A percentile compares a stretch with the other conserved stretches of the same genome.
These are phyloP conservation scores for Metschnikowia dekortorum DNA, from an alignment of 805 yeast genomes.

Conservation along the genomic window DNA sequence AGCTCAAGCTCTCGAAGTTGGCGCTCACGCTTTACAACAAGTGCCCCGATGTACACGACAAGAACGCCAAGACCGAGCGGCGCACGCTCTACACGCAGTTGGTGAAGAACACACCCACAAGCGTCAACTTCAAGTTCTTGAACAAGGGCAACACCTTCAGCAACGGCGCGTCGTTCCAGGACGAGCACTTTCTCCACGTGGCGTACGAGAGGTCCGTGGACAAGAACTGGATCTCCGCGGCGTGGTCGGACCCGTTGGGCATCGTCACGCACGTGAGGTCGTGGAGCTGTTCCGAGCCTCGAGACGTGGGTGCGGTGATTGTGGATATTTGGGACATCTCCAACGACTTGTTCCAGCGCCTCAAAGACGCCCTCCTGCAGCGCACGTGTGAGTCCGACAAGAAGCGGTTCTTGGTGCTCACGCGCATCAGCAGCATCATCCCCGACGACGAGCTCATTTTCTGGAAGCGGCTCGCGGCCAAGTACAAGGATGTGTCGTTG, in stretches of 20 bases:
- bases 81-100: slow-evolving; percentile 26
- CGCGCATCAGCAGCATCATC: slow-evolving; percentile 66
- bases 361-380: slow-evolving; percentile 31
- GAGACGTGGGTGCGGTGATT: slow-evolving; percentile 45
- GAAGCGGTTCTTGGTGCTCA: slow-evolving; percentile 59
- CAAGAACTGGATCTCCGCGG: slow-evolving; percentile 77
- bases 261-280: slow-evolving; percentile 55
- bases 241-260: slow-evolving; percentile 88
- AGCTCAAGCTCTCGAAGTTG: slow-evolving; percentile 37
- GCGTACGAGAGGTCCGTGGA: slow-evolving; percentile 82
- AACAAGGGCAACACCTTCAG: slow-evolving; percentile 19
- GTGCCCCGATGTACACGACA: slow-evolving; percentile 35
- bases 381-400: slow-evolving; percentile 39
- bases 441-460: slow-evolving; percentile 80
- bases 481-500: slow-evolving; percentile 51
- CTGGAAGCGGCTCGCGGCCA: slow-evolving; percentile 69
- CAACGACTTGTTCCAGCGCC: slow-evolving; percentile 33
- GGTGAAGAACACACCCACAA: slow-evolving; percentile 35
- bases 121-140: slow-evolving; percentile 22
- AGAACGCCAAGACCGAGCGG: slow-evolving; percentile 4
- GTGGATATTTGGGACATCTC: slow-evolving; percentile 67
- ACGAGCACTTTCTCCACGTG: slow-evolving; percentile 76
- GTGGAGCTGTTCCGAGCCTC: slow-evolving; percentile 46
- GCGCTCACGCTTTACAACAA: slow-evolving; percentile 56
- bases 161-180: slow-evolving; percentile 25